Evolutionary conservation across 2,329 filamentous ascomycete genomes (phyloP), one percentile per base, ranked within the genome.

Genomic region (Drechslerella coelobrocha): DNA sequence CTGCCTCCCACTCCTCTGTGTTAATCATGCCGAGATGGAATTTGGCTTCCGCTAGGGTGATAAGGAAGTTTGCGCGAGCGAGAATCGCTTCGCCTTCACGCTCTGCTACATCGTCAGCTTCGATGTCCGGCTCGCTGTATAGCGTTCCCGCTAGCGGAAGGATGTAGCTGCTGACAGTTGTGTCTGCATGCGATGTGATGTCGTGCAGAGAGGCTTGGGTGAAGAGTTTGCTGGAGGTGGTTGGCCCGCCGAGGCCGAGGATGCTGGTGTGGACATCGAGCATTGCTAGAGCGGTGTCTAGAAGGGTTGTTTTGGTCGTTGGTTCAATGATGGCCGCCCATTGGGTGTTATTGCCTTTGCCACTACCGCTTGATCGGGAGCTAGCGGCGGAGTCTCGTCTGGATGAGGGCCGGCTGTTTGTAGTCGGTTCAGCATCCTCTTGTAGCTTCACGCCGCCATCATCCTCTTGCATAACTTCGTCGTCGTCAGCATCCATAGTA

Each of bases 281-380:
- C 61, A 65, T 62, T 26, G 66, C 65, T 4, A 74, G 34, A 3
- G 63, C 51, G 31, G 73, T 74, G 37, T 74, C 73, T 3, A 73
- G 53, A 0, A 74, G 41, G 6, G 66, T 62, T 17, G 29, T 24
- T 29, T 59, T 56, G 8, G 73, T 74, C n/a, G 72, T 65, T 2
- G 73, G 71, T 55, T 68, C 65, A 14, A 68, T 47, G n/a, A 74
- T 73, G 17, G 59, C 47, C 3, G 63, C 69, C 63, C 69, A 74
- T 52, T 72, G 59, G 8, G 51, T 51, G 41, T 54, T 51, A 14
- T 45, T 52, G 9, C 43, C 45, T 7, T 48, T 41, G 24, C 41
- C 17, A 9, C 14, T 47, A 26, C 51, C 55, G 43, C 59, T 66
- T 6, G 43, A 59, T n/a, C 45, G 31, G 2, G 53, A 66, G n/a